Evolutionary conservation across 2,329 filamentous ascomycete genomes (phyloP).

Genomic region (Arthrobotrys megalospora): DNA sequence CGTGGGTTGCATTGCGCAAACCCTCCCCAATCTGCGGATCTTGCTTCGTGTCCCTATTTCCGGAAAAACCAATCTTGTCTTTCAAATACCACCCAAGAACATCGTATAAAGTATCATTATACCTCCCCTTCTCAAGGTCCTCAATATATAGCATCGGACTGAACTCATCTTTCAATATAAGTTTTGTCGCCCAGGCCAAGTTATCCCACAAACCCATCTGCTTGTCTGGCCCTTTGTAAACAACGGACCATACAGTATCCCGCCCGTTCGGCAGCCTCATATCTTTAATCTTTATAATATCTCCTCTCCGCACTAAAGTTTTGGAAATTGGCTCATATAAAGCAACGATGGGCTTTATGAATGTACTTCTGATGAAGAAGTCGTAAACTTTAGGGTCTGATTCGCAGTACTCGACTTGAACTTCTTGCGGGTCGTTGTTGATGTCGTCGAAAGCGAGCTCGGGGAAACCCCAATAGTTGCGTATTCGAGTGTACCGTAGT

Average conservation of each 20-base stretch:
- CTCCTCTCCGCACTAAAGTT: slow-evolving; percentile 20
- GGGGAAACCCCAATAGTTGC: slow-evolving; percentile 41
- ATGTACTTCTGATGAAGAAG: slow-evolving; percentile 33
- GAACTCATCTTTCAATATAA: slow-evolving; percentile 11
- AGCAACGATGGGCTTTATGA: slow-evolving; percentile 34
- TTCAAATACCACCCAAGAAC: slow-evolving; percentile 18
- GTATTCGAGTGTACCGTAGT: slow-evolving; percentile 42
- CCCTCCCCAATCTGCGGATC: not conserved
- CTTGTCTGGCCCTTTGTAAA: slow-evolving; percentile 22
- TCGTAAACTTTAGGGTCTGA: slow-evolving; percentile 30
- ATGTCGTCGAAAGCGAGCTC: slow-evolving; percentile 36
- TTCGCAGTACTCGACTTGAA: slow-evolving; percentile 34
- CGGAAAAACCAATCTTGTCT: not conserved
- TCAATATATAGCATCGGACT: slow-evolving; percentile 35
- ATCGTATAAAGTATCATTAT: slow-evolving; percentile 27
- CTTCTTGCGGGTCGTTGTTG: slow-evolving; percentile 22
- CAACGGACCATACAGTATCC: slow-evolving; percentile 31
- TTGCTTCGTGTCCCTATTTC: too few species aligned
- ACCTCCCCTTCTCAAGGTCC: slow-evolving; percentile 35
- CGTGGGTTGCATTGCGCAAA: too few species aligned
- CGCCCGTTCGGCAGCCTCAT: slow-evolving; percentile 26
- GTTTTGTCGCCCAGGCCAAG: slow-evolving; percentile 17
- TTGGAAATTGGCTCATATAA: slow-evolving; percentile 28
- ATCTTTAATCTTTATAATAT: slow-evolving; percentile 37
- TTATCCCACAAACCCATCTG: slow-evolving; percentile 12